phyloP scores from a whole-genome alignment of 208 protist species.

The Lotmaria passim region DNA sequence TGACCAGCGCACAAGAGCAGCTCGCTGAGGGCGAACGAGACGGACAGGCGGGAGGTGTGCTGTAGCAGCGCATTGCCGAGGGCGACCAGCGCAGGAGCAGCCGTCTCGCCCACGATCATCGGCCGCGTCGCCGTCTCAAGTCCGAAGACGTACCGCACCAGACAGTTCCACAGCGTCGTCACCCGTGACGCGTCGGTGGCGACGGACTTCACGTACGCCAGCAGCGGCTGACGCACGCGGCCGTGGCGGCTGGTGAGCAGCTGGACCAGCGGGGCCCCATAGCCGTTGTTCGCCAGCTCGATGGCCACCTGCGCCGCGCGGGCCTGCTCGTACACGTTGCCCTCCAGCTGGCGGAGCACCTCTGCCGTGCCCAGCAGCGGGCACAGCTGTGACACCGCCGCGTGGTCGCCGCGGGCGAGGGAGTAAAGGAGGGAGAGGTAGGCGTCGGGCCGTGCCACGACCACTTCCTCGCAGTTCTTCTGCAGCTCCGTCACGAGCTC shows the following conservation, averaged over 20 bases:
- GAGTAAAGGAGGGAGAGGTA: constrained; percentile 75
- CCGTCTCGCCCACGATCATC: constrained; percentile 57
- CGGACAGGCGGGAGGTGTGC: constrained; percentile 38
- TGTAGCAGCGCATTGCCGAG: constrained; percentile 57
- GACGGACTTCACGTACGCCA: constrained; percentile 33
- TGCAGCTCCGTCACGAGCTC: constrained; percentile 57
- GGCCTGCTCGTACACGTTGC: constrained; percentile 44
- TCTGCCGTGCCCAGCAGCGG: constrained; percentile 60
- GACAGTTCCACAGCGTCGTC: constrained; percentile 63
- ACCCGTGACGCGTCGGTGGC: constrained; percentile 37
- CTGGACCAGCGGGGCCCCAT: constrained; percentile 60
- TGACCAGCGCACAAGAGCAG: constrained; percentile 79
- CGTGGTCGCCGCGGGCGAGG: constrained; percentile 20
- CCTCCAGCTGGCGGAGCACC: constrained; percentile 63
- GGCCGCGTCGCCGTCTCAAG: constrained; percentile 46
- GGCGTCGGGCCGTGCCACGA: constrained; percentile 82
- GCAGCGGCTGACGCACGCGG: constrained; percentile 50
- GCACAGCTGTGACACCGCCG: constrained; percentile 31
- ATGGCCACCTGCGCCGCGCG: constrained; percentile 65
- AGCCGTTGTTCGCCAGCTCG: constrained; percentile 49
- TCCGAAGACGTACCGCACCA: constrained; percentile 70
- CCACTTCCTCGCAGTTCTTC: constrained; percentile 74
- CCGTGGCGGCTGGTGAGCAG: constrained; percentile 78
- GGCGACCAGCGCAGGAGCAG: constrained; percentile 37
- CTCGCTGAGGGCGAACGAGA: constrained; percentile 53